Conservation (phyloP, 768 basidiomycete species). For the Cubamyces sp. region DNA sequence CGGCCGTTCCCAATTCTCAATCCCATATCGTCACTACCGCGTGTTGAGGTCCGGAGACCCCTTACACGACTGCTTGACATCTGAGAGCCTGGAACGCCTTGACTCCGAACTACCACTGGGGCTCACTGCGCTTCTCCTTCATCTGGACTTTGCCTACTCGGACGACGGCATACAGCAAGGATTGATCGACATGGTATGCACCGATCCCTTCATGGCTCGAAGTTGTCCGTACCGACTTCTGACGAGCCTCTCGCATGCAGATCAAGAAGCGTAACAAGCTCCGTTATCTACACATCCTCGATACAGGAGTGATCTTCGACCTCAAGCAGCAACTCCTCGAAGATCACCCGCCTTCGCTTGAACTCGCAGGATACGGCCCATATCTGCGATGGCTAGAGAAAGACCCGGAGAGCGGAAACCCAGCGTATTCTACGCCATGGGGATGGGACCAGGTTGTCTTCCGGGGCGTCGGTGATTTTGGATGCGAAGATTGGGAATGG, state of each 20-base stretch:
- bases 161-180: not conserved
- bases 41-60: conserved; percentile 2
- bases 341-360: conserved; percentile 13
- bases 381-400: conserved; percentile 11
- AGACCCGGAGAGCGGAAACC: not conserved
- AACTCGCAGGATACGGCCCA: conserved; percentile 17
- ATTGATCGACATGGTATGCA: conserved; percentile 3
- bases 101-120: not conserved
- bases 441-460: conserved; percentile 6
- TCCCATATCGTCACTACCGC: not conserved
- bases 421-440: conserved; percentile 12
- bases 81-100: not conserved
- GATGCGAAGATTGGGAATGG: conserved; percentile 26
- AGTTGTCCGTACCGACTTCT: not conserved
- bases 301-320: not conserved
- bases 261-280: not conserved
- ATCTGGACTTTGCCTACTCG: not conserved
- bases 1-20: not conserved
- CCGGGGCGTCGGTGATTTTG: conserved; percentile 17
- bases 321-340: conserved; percentile 18
- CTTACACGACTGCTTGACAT: not conserved
- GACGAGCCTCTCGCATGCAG: not conserved
- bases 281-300: conserved; percentile 12
- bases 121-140: conserved; percentile 1
- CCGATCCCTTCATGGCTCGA: no score